phyloP scores from a whole-genome alignment of 352 stramenopile species.

The Pythium rhizo-oryzae region DNA sequence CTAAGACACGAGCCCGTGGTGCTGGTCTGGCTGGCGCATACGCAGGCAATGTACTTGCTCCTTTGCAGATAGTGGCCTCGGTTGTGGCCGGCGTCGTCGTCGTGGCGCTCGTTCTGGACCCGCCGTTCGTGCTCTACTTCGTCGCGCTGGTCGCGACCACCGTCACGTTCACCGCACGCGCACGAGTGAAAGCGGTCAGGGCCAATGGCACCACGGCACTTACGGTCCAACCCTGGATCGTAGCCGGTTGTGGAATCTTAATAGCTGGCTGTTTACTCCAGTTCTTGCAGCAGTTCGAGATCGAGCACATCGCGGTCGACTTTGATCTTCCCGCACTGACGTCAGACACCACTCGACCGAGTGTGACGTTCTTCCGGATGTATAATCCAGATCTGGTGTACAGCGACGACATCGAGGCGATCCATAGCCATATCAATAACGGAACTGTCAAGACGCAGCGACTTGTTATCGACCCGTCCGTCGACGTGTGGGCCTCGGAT shows the following conservation, averaged over 20 bases:
- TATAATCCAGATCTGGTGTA: constrained; percentile 10
- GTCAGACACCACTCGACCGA: too few species aligned
- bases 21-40: background rate
- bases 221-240: background rate
- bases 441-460: background rate
- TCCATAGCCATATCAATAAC: constrained; percentile 11
- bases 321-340: background rate
- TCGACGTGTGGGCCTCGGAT: constrained; percentile 19
- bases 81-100: background rate
- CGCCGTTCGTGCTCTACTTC: constrained; percentile 9
- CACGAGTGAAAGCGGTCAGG: background rate
- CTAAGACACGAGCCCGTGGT: background rate
- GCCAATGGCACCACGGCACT: background rate
- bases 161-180: background rate
- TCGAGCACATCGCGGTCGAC: background rate
- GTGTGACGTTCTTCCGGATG: constrained; percentile 14
- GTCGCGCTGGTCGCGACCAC: background rate
- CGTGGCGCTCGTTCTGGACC: constrained; percentile 10
- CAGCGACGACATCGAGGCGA: constrained; percentile 4
- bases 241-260: background rate
- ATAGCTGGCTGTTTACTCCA: background rate
- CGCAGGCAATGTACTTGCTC: background rate
- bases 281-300: background rate
- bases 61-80: background rate
- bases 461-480: background rate